A percentile compares a stretch with the other conserved stretches of the same genome.
These are phyloP conservation scores for Thraustochytrium sp. DNA, from an alignment of 352 stramenopile genomes.

Conservation along the genomic window DNA sequence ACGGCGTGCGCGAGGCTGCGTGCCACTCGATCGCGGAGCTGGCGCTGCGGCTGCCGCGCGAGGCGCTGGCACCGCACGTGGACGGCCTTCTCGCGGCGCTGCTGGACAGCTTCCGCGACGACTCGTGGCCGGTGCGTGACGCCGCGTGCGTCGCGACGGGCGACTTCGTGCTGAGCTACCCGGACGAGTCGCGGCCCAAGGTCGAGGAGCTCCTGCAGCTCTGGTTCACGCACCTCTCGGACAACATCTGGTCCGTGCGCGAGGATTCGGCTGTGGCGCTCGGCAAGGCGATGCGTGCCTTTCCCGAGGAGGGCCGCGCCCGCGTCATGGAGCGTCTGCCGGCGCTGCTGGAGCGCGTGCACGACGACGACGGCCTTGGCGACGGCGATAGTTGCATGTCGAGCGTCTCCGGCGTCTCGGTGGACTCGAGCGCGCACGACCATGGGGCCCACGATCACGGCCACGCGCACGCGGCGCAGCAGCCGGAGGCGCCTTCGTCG, in stretches of 20 bases:
- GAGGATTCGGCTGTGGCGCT: conserved; percentile 89
- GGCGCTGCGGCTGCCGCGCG: conserved; percentile 69
- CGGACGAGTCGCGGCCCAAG: conserved; percentile 34
- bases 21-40: conserved; percentile 92
- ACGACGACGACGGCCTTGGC: background rate
- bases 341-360: background rate
- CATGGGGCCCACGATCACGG: background rate
- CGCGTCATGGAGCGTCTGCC: background rate
- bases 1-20: conserved; percentile 87
- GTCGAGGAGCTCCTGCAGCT: conserved; percentile 29
- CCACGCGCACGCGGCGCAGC: background rate
- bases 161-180: conserved; percentile 70
- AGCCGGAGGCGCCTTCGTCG: background rate
- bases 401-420: background rate
- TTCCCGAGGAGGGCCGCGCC: conserved; percentile 59
- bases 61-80: conserved; percentile 67
- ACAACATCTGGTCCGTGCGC: conserved; percentile 94
- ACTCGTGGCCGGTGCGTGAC: conserved; percentile 90
- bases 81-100: conserved; percentile 69
- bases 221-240: conserved; percentile 90
- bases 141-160: conserved; percentile 81
- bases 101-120: conserved; percentile 90
- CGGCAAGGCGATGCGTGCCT: conserved; percentile 83
- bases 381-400: background rate
- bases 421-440: background rate